Percentiles rank a stretch among this genome's conserved stretches.
Evolutionary conservation across 2,329 filamentous ascomycete genomes (phyloP).

Genomic region (Colletotrichum eleusines): DNA sequence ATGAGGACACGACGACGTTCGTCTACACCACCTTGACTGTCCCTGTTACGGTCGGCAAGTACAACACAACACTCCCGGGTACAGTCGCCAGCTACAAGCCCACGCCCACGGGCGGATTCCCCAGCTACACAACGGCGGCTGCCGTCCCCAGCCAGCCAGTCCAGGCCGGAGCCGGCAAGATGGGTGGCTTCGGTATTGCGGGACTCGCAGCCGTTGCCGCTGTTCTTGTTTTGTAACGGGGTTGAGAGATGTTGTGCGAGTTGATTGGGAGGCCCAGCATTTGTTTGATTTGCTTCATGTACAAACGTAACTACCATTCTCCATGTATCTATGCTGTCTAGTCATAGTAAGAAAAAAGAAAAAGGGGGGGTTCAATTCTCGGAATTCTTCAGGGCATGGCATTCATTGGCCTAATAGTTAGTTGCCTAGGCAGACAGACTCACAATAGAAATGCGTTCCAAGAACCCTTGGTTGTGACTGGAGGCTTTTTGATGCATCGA

Average conservation of each 20-base stretch:
- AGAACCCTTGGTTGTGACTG: neutral
- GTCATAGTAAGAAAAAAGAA: neutral
- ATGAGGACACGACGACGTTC: constrained; percentile 10
- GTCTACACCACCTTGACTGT: constrained; percentile 31
- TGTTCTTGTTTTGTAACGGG: constrained; percentile 29
- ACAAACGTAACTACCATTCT: constrained; percentile 2
- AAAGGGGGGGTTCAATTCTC: neutral
- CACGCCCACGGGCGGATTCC: constrained; percentile 14
- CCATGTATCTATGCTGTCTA: constrained; percentile 10
- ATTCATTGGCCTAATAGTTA: neutral
- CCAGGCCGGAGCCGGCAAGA: constrained; percentile 38
- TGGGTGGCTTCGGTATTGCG: constrained; percentile 32
- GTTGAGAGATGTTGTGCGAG: neutral
- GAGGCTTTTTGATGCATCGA: neutral
- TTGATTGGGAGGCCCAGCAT: neutral
- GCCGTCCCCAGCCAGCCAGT: constrained; percentile 47
- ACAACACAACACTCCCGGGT: constrained; percentile 35
- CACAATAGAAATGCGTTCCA: neutral
- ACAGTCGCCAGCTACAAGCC: constrained; percentile 27
- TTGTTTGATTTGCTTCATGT: constrained; percentile 9
- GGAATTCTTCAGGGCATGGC: neutral
- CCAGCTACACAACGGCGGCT: constrained; percentile 18
- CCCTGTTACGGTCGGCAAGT: constrained; percentile 26
- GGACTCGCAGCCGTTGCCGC: constrained; percentile 43
- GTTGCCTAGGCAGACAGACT: no score